Conservation (phyloP, 2,329 filamentous ascomycete species). For the Beauveria rudraprayagi region DNA sequence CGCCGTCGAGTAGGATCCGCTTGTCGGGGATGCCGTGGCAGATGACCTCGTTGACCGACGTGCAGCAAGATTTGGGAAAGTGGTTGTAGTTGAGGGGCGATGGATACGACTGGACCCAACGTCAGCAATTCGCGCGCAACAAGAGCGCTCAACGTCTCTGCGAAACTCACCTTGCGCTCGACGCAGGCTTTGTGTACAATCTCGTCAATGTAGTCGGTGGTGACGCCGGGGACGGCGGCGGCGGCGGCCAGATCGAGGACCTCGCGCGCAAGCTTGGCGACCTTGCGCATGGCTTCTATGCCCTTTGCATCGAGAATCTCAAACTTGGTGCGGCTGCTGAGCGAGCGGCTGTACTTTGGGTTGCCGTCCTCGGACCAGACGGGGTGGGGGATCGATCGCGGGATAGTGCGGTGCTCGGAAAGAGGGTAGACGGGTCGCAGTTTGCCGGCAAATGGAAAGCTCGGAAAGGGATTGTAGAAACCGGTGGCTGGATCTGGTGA, state of each 20-base stretch:
- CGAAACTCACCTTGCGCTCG: conserved; percentile 69
- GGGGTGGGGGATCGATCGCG: conserved; percentile 71
- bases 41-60: conserved; percentile 92
- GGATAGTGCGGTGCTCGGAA: conserved; percentile 63
- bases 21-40: conserved; percentile 98
- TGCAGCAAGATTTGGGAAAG: conserved; percentile 97
- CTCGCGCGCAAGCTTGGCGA: conserved; percentile 79
- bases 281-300: conserved; percentile 86
- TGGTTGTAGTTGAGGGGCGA: conserved; percentile 91
- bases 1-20: conserved; percentile 76
- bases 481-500: conserved; percentile 89
- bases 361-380: conserved; percentile 86
- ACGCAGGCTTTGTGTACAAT: conserved; percentile 91
- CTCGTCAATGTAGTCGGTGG: conserved; percentile 91
- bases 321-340: conserved; percentile 70
- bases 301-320: conserved; percentile 72
- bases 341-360: conserved; percentile 49
- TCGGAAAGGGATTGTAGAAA: conserved; percentile 85
- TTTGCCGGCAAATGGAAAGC: conserved; percentile 71
- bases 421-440: conserved; percentile 84
- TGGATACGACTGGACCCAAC: conserved; percentile 69
- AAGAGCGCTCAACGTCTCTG: not conserved
- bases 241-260: conserved; percentile 86
- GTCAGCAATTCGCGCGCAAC: not conserved
- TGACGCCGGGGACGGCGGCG: conserved; percentile 80